These are phyloP conservation scores for Pythium biforme DNA, from an alignment of 352 stramenopile species.

Conservation along the genomic window DNA sequence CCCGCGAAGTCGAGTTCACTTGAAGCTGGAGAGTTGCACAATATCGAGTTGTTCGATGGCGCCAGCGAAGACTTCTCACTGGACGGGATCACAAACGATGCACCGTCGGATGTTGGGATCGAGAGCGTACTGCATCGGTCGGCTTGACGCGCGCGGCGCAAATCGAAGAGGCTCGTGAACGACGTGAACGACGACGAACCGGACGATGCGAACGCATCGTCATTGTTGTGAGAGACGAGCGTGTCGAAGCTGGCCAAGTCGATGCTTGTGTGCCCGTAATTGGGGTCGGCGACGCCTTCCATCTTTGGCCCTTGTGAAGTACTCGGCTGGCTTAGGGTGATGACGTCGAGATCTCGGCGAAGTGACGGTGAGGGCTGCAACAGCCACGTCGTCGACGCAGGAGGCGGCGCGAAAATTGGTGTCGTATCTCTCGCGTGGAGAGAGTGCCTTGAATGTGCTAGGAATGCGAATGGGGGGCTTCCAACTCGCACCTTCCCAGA, in stretches of 20 bases:
- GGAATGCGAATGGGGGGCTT: background rate
- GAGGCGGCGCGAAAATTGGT: background rate
- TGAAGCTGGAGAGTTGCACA: conserved; percentile 6
- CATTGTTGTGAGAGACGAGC: background rate
- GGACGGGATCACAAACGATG: conserved; percentile 2
- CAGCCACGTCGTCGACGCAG: too few species aligned
- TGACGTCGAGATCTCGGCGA: background rate
- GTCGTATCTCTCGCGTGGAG: background rate
- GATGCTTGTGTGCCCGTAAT: background rate
- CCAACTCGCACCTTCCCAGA: conserved; percentile 1
- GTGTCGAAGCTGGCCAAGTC: conserved; percentile 19
- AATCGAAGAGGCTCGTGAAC: background rate
- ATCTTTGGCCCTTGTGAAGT: background rate
- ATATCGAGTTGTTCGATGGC: conserved; percentile 8
- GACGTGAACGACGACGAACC: background rate
- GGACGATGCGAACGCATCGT: background rate
- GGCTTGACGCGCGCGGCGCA: background rate
- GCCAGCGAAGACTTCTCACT: conserved; percentile 7
- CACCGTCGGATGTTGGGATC: background rate
- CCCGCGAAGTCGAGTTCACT: conserved; percentile 11
- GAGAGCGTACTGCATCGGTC: conserved; percentile 10
- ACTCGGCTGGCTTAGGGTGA: background rate
- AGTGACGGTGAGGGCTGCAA: too few species aligned
- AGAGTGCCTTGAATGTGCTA: conserved; percentile 4
- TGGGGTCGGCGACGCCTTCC: background rate